A percentile compares a stretch with the other conserved stretches of the same genome.
Conservation (phyloP, 371 early-diverging fungal species). For the Blastocladiella emersonii region DNA sequence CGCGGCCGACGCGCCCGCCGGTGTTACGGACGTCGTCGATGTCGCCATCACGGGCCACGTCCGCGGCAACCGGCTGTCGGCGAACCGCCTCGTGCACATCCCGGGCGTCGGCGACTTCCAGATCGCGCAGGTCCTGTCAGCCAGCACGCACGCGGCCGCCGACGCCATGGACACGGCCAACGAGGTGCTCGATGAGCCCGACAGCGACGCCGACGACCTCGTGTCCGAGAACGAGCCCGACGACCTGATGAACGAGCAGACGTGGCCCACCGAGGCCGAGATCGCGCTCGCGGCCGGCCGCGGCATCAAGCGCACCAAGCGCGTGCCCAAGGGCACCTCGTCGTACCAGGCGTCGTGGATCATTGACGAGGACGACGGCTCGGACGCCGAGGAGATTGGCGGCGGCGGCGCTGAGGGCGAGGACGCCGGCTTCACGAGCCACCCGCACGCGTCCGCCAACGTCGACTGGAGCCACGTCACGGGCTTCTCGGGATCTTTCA, state of each 20-base stretch:
- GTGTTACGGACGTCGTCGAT: conserved; percentile 34
- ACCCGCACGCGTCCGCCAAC: neutral
- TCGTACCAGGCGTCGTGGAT: conserved; percentile 96
- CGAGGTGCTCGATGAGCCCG: conserved; percentile 41
- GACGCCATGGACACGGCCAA: conserved; percentile 3
- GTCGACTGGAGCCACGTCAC: conserved; percentile 4
- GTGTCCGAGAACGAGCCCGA: conserved; percentile 76
- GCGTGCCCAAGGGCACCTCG: conserved; percentile 90
- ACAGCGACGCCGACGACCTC: conserved; percentile 57
- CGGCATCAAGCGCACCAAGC: conserved; percentile 25
- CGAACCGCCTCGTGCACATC: conserved; percentile 78
- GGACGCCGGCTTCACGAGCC: neutral
- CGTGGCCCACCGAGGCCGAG: conserved; percentile 96
- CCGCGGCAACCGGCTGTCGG: conserved; percentile 60
- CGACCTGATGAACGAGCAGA: conserved; percentile 81
- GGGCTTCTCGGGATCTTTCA: neutral
- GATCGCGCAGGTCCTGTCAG: conserved; percentile 42
- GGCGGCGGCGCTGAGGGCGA: neutral
- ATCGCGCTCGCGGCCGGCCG: conserved; percentile 57
- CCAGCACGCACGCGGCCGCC: neutral
- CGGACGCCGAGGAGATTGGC: conserved; percentile 16
- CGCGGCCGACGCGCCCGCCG: conserved; percentile 25
- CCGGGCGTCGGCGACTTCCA: conserved; percentile 86
- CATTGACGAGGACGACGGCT: conserved; percentile 56
- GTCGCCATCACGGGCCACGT: conserved; percentile 68